These are phyloP conservation scores for Penicillium freii DNA, from an alignment of 2,329 filamentous ascomycete species.

Conservation along the genomic window DNA sequence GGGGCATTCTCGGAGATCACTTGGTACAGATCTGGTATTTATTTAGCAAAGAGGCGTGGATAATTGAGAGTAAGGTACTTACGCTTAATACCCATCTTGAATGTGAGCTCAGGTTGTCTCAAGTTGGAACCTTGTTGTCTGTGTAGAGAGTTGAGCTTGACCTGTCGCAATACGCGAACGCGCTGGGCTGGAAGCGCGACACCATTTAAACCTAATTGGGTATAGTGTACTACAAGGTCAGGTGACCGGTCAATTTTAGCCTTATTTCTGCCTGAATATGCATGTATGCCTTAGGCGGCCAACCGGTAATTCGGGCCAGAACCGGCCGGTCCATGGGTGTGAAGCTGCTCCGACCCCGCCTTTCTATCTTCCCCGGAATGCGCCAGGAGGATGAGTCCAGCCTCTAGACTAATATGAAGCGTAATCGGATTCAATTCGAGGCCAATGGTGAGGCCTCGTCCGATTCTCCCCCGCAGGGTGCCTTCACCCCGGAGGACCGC, in stretches of 20 bases:
- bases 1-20: conserved; percentile 91
- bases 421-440: conserved; percentile 41
- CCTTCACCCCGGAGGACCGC: conserved; percentile 30
- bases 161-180: conserved; percentile 16
- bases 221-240: conserved; percentile 12
- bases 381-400: conserved; percentile 23
- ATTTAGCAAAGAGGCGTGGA: conserved; percentile 53
- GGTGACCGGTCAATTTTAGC: conserved; percentile 15
- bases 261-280: conserved; percentile 8
- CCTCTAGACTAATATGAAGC: conserved; percentile 33
- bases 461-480: conserved; percentile 32
- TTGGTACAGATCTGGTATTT: conserved; percentile 62
- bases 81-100: conserved; percentile 54
- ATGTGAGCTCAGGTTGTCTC: not conserved
- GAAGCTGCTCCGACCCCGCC: conserved; percentile 19
- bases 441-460: conserved; percentile 38
- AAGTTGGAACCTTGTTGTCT: not conserved
- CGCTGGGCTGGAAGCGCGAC: conserved; percentile 16
- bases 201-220: conserved; percentile 20
- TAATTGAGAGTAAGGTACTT: conserved; percentile 22
- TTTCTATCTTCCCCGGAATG: conserved; percentile 22
- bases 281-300: conserved; percentile 20
- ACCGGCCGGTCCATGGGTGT: conserved; percentile 6
- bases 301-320: conserved; percentile 16
- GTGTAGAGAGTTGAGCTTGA: conserved; percentile 4